phyloP scores from a whole-genome alignment of 2,329 filamentous ascomycete genomes.

The Phialophora verrucosa region DNA sequence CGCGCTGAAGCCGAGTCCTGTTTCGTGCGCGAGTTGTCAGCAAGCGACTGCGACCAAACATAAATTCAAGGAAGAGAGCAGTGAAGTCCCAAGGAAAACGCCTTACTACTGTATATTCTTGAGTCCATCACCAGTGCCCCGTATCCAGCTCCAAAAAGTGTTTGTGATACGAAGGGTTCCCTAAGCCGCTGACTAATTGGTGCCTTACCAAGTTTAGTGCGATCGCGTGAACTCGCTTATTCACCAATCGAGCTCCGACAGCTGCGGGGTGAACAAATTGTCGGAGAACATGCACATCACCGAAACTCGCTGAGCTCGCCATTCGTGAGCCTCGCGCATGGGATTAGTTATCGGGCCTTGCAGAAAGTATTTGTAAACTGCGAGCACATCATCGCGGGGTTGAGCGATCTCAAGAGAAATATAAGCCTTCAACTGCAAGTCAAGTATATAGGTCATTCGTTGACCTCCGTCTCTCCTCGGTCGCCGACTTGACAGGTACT shows the following conservation, averaged over 20 bases:
- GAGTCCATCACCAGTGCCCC: too few species aligned
- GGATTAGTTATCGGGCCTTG: constrained; percentile 31
- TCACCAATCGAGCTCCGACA: neutral
- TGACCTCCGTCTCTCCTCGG: neutral
- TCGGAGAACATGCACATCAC: neutral
- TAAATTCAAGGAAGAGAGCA: too few species aligned
- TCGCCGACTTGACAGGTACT: neutral
- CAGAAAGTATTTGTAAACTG: constrained; percentile 32
- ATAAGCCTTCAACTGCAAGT: neutral
- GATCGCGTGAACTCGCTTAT: neutral
- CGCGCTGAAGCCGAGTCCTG: too few species aligned
- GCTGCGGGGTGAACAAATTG: neutral
- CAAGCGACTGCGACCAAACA: too few species aligned
- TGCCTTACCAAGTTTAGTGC: neutral
- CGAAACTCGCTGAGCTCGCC: neutral
- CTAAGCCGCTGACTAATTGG: neutral
- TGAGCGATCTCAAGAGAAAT: constrained; percentile 15
- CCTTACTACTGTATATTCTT: too few species aligned
- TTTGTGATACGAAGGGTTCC: neutral
- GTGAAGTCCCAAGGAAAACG: too few species aligned
- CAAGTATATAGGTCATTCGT: neutral
- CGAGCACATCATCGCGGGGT: constrained; percentile 36
- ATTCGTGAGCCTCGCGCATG: constrained; percentile 1
- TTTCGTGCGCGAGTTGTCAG: too few species aligned
- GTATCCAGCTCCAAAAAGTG: neutral